These are phyloP conservation scores for Salix viminalis DNA, from an alignment of 345 rosid genomes.

Conservation along the genomic window DNA sequence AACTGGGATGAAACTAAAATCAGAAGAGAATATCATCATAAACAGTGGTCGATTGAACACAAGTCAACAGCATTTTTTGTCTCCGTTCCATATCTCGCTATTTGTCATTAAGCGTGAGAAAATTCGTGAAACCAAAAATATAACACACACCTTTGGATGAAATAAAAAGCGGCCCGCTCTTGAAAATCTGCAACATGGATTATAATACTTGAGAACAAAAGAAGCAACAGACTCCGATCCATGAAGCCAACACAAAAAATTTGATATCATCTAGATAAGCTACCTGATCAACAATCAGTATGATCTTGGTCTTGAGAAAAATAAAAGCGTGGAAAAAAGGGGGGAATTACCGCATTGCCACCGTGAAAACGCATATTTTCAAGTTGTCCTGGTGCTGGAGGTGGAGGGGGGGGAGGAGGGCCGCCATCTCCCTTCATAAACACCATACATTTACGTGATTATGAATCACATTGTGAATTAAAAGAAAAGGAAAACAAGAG, in stretches of 20 bases:
- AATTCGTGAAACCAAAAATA: background rate
- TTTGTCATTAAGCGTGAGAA: background rate
- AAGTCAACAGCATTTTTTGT: background rate
- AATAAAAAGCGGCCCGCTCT: slow-evolving; percentile 28
- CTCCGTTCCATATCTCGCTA: background rate
- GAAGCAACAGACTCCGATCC: background rate
- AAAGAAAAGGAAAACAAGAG: background rate
- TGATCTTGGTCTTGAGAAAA: background rate
- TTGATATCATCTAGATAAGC: background rate
- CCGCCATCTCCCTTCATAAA: slow-evolving; percentile 13
- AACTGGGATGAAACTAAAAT: background rate
- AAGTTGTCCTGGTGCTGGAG: slow-evolving; percentile 9
- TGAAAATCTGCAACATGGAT: slow-evolving; percentile 16
- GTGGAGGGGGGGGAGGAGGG: slow-evolving; percentile 9
- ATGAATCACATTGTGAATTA: background rate
- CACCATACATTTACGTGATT: background rate
- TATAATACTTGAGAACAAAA: background rate
- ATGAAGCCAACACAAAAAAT: background rate
- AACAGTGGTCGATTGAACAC: background rate
- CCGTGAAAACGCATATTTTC: slow-evolving; percentile 5
- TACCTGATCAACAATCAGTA: background rate
- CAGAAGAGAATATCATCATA: background rate
- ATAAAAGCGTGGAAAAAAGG: background rate
- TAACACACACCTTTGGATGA: slow-evolving; percentile 21
- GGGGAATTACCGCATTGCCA: slow-evolving; percentile 6